A percentile compares a stretch with the other conserved stretches of the same genome.
Conservation (phyloP, 305 asterid genomes). For the Ruellia speciosa region DNA sequence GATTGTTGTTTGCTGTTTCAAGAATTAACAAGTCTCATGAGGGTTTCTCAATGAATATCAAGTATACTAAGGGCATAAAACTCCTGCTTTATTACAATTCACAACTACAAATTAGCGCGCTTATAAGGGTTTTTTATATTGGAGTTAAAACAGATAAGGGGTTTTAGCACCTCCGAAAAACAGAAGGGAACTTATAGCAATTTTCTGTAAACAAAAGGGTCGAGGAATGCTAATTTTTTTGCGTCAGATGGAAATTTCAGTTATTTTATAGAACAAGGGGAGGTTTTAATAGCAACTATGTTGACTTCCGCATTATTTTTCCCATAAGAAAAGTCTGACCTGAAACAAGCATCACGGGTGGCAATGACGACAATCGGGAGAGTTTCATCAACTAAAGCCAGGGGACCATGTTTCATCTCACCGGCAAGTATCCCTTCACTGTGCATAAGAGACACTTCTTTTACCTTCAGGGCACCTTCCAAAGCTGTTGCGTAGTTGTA, state of each 20-base stretch:
- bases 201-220: too few species aligned
- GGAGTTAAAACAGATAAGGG: too few species aligned
- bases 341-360: slow-evolving; percentile 91
- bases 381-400: slow-evolving; percentile 92
- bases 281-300: too few species aligned
- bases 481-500: slow-evolving; percentile 87
- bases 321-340: slow-evolving; percentile 31
- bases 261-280: too few species aligned
- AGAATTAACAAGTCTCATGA: slow-evolving; percentile 10
- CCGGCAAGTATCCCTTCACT: slow-evolving; percentile 99
- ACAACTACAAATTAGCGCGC: too few species aligned
- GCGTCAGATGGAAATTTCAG: too few species aligned
- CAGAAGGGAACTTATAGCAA: too few species aligned
- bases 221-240: too few species aligned
- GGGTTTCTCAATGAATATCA: slow-evolving; percentile 7
- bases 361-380: slow-evolving; percentile 90
- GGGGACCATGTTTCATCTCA: slow-evolving; percentile 96
- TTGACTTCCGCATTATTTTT: too few species aligned
- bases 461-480: slow-evolving; percentile 97
- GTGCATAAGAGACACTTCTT: slow-evolving; percentile 98
- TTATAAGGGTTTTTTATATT: too few species aligned
- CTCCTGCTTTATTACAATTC: too few species aligned
- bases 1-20: slow-evolving; percentile 83
- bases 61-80: background rate
- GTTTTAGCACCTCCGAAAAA: too few species aligned